These are phyloP conservation scores for Papiliotrema nemorosa DNA, from an alignment of 1,284 basidiomycete species.

Conservation along the genomic window DNA sequence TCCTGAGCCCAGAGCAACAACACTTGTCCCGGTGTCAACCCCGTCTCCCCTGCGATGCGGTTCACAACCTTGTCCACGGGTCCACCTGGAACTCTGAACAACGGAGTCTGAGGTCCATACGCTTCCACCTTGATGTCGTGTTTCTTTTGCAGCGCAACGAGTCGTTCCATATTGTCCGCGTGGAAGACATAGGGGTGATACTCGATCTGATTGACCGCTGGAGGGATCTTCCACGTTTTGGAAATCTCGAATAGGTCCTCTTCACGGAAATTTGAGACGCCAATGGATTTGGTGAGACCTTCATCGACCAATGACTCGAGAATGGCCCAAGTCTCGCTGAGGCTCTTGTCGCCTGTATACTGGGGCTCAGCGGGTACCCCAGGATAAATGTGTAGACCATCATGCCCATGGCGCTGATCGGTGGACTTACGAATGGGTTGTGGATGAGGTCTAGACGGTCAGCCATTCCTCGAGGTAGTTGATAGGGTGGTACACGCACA, in stretches of 20 bases:
- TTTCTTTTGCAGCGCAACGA: constrained; percentile 58
- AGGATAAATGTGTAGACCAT: background rate
- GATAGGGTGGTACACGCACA: constrained; percentile 10
- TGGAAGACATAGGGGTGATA: constrained; percentile 72
- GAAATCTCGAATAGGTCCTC: constrained; percentile 64
- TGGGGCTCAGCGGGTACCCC: constrained; percentile 10
- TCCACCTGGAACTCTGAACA: constrained; percentile 55
- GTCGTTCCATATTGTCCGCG: constrained; percentile 55
- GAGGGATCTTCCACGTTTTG: constrained; percentile 56
- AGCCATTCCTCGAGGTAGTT: background rate
- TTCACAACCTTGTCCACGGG: constrained; percentile 57
- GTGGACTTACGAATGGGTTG: constrained; percentile 53
- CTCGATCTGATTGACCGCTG: constrained; percentile 80
- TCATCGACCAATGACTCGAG: constrained; percentile 66
- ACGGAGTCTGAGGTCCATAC: constrained; percentile 55
- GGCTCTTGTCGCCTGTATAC: constrained; percentile 21
- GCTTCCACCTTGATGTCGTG: constrained; percentile 65
- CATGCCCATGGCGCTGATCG: constrained; percentile 3
- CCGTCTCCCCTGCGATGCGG: constrained; percentile 52
- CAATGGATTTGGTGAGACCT: constrained; percentile 71
- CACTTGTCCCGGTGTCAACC: constrained; percentile 37
- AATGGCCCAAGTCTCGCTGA: constrained; percentile 58
- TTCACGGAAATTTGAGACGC: constrained; percentile 76
- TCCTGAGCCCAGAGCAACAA: constrained; percentile 44
- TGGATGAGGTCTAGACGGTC: constrained; percentile 64